phyloP scores from a whole-genome alignment of 2,329 filamentous ascomycete species.

The Verticillium nubilum region DNA sequence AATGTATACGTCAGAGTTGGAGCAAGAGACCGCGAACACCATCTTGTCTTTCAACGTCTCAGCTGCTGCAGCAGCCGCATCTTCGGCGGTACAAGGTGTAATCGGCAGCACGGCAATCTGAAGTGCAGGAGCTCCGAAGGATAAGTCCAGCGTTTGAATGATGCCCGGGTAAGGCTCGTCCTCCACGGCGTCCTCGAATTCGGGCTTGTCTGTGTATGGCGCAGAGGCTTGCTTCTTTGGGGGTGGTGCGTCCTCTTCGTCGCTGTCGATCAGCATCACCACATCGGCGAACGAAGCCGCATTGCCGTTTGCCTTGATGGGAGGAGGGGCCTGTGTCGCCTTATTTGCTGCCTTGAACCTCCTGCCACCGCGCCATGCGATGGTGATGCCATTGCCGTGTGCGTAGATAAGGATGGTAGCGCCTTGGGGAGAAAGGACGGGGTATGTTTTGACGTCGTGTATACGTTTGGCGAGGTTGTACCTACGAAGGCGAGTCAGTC shows the following conservation, averaged over 20 bases:
- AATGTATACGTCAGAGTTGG: conserved; percentile 50
- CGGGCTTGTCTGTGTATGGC: conserved; percentile 44
- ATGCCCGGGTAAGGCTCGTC: conserved; percentile 47
- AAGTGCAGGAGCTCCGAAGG: conserved; percentile 48
- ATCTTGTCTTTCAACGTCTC: conserved; percentile 51
- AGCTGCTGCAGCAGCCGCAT: conserved; percentile 40
- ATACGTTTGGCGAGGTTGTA: conserved; percentile 55
- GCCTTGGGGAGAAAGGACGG: conserved; percentile 56
- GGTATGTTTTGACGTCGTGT: conserved; percentile 56
- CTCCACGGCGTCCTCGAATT: conserved; percentile 50
- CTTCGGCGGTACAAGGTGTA: conserved; percentile 40
- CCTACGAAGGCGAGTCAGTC: conserved; percentile 28
- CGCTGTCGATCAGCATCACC: conserved; percentile 59
- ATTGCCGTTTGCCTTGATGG: conserved; percentile 37
- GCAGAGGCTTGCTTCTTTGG: conserved; percentile 20
- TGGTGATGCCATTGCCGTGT: conserved; percentile 56
- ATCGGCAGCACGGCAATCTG: conserved; percentile 53
- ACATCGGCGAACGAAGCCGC: conserved; percentile 32
- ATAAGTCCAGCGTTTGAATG: conserved; percentile 56
- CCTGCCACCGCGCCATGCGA: conserved; percentile 58
- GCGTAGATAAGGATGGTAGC: conserved; percentile 59
- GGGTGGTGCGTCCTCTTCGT: conserved; percentile 45
- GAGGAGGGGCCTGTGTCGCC: conserved; percentile 6
- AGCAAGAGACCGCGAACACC: conserved; percentile 56
- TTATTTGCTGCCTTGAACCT: conserved; percentile 46